Evolutionary conservation across 768 basidiomycete species (phyloP), one percentile per base, ranked within the genome.

Genomic region (Mycena epipterygia): DNA sequence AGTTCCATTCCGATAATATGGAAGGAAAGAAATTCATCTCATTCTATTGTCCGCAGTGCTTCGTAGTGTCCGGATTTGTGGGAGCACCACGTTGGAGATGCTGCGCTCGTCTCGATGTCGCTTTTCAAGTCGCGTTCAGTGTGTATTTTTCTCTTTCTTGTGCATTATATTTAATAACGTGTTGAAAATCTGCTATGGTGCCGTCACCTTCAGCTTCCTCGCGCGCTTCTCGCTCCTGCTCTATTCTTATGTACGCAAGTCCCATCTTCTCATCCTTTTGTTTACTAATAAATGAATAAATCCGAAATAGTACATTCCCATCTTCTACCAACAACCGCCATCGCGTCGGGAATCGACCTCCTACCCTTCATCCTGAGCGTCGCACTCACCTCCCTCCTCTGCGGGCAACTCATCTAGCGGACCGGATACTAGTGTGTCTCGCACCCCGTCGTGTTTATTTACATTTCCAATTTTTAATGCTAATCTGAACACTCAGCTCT

Each of bases 301-400:
- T n/a, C n/a, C n/a, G n/a, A n/a, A n/a, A n/a, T 30, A 68, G 35
- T 60, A 68, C 49, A 56, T 68, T n/a, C 59, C 67, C 23, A 61
- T 68, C 21, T 68, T 59, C 51, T 62, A 61, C 41, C 67, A 68
- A 44, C 27, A 27, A 21, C 39, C 25, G 48, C 57, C n/a, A 30
- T 46, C 12, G 49, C 57, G 12, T 76, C 76, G 21, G 76, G 74
- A 16, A 63, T 76, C 12, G 72, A 76, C 56, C 68, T 76, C 51
- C 60, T 76, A 17, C 76, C 76, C 9, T 75, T 73, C 56, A 25
- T 77, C 23, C 41, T 77, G 8, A 63, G 60, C 7, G 57, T 64
- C 35, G 67, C 64, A 21, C n/a, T 70, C 21, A 65, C 73, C 21
- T 53, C 70, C 1, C 64, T 73, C 13, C 7, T 48, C 33, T 52